These are phyloP conservation scores for Talaromyces wortmannii DNA, from an alignment of 495 filamentous ascomycete species.

Conservation along the genomic window DNA sequence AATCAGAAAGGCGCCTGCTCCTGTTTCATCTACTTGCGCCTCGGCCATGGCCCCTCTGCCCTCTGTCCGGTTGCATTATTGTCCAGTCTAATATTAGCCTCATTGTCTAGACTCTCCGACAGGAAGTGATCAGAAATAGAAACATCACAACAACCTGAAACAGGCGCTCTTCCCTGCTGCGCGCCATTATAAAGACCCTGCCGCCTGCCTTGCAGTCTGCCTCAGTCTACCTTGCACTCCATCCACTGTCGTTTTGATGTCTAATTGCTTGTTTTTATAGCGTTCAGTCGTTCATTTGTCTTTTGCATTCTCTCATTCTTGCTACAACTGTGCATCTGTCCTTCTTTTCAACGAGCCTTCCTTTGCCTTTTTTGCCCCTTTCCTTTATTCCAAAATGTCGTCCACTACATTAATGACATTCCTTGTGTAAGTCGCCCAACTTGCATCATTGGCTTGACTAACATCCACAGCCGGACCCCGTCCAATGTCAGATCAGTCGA, in stretches of 20 bases:
- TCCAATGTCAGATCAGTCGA: constrained; percentile 65
- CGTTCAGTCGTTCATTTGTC: constrained; percentile 10
- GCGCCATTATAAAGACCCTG: neutral
- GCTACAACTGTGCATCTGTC: constrained; percentile 2
- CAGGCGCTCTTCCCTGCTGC: neutral
- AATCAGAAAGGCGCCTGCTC: no score
- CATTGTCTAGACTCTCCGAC: neutral
- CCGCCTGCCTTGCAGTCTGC: neutral
- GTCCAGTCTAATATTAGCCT: neutral
- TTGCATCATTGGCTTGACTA: constrained; percentile 1
- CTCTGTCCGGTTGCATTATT: no score
- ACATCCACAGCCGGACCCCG: constrained; percentile 49
- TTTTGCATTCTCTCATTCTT: constrained; percentile 5
- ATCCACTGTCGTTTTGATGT: constrained; percentile 3
- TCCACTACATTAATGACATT: constrained; percentile 74
- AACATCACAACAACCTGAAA: constrained; percentile 6
- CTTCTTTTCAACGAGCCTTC: constrained; percentile 2
- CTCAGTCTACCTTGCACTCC: neutral
- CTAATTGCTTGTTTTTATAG: constrained; percentile 5
- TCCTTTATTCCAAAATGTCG: constrained; percentile 37
- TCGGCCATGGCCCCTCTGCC: no score
- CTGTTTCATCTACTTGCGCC: no score
- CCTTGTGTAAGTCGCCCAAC: constrained; percentile 53
- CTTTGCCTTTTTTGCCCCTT: neutral
- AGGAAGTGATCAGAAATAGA: constrained; percentile 3